Conservation (phyloP, 192 early-diverging fungal species). For the Gonapodya prolifera region DNA sequence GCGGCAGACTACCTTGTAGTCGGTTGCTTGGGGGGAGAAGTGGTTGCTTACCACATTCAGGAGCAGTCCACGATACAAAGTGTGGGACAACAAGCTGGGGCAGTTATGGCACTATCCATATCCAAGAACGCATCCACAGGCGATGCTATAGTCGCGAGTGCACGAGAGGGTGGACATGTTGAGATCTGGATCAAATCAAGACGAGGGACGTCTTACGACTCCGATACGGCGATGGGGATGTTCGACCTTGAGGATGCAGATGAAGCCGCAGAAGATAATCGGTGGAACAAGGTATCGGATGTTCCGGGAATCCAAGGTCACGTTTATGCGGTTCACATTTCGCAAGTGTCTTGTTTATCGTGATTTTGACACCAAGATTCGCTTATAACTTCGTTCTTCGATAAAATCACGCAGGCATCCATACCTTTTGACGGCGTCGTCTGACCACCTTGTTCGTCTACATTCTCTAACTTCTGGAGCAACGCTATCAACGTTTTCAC, state of each 20-base stretch:
- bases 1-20: not conserved
- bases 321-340: not conserved
- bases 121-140: not conserved
- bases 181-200: not conserved
- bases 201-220: not conserved
- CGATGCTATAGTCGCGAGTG: not conserved
- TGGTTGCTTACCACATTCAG: not conserved
- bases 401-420: not conserved
- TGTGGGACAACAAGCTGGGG: not conserved
- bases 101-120: not conserved
- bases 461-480: not conserved
- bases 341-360: no score
- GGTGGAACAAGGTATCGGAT: not conserved
- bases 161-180: not conserved
- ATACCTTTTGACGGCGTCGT: not conserved
- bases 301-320: not conserved
- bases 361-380: no score
- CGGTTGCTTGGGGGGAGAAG: not conserved
- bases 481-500: not conserved
- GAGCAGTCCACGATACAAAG: not conserved
- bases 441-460: not conserved
- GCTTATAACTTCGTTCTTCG: not conserved
- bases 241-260: not conserved
- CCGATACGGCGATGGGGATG: not conserved
- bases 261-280: not conserved